Conservation (phyloP, 2,329 filamentous ascomycete genomes). For the Tricladium varicosporioides region DNA sequence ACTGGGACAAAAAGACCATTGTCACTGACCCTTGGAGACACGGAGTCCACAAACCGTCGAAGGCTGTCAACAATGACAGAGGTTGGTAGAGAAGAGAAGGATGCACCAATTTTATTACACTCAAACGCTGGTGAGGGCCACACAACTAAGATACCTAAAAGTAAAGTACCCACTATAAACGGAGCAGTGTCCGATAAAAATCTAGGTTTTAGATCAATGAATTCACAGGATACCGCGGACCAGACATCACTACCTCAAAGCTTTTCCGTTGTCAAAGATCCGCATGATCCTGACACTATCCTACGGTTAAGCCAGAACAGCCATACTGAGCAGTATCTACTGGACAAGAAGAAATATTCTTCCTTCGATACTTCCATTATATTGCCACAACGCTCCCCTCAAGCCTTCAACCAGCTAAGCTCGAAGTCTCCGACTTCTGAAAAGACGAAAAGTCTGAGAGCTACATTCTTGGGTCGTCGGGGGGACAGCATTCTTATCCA, state of each 20-base stretch:
- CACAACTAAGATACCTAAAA: too few relatives aligned
- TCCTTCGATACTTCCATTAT: slow-evolving; percentile 33
- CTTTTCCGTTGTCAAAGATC: slow-evolving; percentile 77
- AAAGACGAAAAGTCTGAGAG: too few relatives aligned
- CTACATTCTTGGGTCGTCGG: neutral
- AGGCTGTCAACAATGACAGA: neutral
- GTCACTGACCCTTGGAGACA: neutral
- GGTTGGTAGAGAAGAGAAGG: too few relatives aligned
- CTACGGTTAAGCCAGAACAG: slow-evolving; percentile 66
- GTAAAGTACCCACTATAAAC: too few relatives aligned
- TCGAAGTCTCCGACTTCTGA: neutral
- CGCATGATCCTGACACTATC: slow-evolving; percentile 61
- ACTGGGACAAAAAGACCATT: slow-evolving; percentile 8
- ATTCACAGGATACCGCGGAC: slow-evolving; percentile 37
- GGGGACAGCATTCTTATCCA: slow-evolving; percentile 35
- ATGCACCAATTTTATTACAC: too few relatives aligned
- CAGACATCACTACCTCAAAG: slow-evolving; percentile 45
- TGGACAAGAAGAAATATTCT: slow-evolving; percentile 40
- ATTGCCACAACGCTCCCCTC: slow-evolving; percentile 1
- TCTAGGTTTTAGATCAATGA: neutral
- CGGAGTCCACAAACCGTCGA: neutral
- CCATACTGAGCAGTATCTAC: slow-evolving; percentile 47
- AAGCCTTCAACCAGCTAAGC: neutral
- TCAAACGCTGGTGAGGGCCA: too few relatives aligned
- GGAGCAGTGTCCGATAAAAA: too few relatives aligned